Percentiles rank a stretch among this genome's conserved stretches.
These are phyloP conservation scores for Cercospora citrullina DNA, from an alignment of 2,329 filamentous ascomycete genomes.

Conservation along the genomic window DNA sequence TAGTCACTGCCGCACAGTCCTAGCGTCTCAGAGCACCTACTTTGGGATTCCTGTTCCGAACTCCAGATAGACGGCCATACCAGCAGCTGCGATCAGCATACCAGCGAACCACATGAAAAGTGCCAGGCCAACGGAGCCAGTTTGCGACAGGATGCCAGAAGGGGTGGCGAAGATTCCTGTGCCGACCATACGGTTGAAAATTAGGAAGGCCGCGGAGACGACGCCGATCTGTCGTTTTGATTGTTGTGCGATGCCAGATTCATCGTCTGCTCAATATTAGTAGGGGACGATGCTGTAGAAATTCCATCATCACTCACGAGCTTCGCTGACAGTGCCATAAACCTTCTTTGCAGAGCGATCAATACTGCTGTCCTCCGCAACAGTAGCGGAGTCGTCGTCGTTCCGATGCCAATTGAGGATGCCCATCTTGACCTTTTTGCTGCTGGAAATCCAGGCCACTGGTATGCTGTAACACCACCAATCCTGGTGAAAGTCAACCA, in stretches of 20 bases:
- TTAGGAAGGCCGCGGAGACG: constrained; percentile 55
- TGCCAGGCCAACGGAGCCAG: constrained; percentile 34
- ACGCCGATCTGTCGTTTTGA: constrained; percentile 53
- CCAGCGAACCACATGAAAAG: constrained; percentile 47
- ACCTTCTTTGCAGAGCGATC: neutral
- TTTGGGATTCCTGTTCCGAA: constrained; percentile 63
- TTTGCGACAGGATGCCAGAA: constrained; percentile 28
- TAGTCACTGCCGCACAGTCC: neutral
- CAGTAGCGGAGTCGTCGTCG: neutral
- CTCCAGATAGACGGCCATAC: constrained; percentile 66
- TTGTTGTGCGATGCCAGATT: constrained; percentile 9
- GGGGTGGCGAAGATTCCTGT: constrained; percentile 36
- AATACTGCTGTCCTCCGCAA: constrained; percentile 9
- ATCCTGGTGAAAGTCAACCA: neutral
- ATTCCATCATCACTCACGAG: neutral
- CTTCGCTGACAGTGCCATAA: constrained; percentile 8
- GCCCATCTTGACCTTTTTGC: neutral
- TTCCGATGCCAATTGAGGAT: constrained; percentile 13
- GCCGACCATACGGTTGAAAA: constrained; percentile 36
- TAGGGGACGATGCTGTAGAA: too few species aligned
- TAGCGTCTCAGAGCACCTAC: neutral
- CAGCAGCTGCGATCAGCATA: constrained; percentile 54
- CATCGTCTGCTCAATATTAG: neutral
- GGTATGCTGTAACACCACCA: neutral
- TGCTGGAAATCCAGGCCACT: neutral